Evolutionary conservation across 768 basidiomycete genomes (phyloP).

Genomic region (Sistotremastrum suecicum): DNA sequence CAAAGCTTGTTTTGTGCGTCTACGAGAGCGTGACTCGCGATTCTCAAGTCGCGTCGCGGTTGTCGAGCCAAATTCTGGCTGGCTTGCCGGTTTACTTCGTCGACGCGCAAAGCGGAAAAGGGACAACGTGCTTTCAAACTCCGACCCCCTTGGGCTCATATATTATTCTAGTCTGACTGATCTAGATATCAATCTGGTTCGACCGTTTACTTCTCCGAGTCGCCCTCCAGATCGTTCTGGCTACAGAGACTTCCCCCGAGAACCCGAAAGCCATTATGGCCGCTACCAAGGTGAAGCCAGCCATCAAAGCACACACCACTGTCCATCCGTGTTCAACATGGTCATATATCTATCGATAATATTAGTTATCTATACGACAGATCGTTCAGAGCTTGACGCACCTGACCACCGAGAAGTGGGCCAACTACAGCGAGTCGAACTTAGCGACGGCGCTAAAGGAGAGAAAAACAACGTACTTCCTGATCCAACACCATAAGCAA

Average conservation of each 20-base stretch:
- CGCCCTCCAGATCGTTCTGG: neutral
- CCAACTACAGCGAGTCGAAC: slow-evolving; percentile 31
- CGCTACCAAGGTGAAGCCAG: slow-evolving; percentile 26
- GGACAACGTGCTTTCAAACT: slow-evolving; percentile 12
- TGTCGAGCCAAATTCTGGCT: neutral
- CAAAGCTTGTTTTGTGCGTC: no score
- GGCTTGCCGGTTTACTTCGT: slow-evolving; percentile 4
- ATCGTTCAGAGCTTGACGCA: slow-evolving; percentile 9
- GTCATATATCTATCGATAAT: slow-evolving; percentile 38
- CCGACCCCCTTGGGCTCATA: slow-evolving; percentile 11
- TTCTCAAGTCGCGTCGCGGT: no score
- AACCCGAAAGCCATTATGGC: slow-evolving; percentile 28
- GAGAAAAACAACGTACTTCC: slow-evolving; percentile 26
- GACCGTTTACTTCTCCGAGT: neutral
- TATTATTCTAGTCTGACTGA: slow-evolving; percentile 15
- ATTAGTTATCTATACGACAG: slow-evolving; percentile 2
- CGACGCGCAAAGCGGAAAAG: neutral
- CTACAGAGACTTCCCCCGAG: slow-evolving; percentile 25
- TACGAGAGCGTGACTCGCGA: no score
- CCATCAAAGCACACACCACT: slow-evolving; percentile 35
- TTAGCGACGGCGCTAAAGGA: neutral
- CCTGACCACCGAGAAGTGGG: slow-evolving; percentile 59
- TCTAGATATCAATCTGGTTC: slow-evolving; percentile 1
- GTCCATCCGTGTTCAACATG: slow-evolving; percentile 44
- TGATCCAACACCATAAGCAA: slow-evolving; percentile 54